Conservation (phyloP, 2,329 filamentous ascomycete species). For the Madurella fahalii region DNA sequence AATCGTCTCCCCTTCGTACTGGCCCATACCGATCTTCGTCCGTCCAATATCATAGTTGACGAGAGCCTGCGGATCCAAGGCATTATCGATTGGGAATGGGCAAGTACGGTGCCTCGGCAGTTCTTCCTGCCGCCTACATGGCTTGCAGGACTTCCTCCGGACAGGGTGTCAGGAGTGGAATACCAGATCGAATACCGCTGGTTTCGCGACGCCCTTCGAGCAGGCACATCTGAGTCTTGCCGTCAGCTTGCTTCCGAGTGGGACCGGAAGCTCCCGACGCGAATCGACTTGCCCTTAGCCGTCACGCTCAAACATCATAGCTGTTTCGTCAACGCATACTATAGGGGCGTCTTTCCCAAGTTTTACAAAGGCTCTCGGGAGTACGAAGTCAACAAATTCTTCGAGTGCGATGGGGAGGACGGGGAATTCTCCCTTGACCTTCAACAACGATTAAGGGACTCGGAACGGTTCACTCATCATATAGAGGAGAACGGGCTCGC, state of each 20-base stretch:
- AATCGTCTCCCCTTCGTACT: too few species aligned
- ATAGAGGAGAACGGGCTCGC: conserved; percentile 18
- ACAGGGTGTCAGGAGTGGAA: too few species aligned
- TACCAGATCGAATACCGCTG: too few species aligned
- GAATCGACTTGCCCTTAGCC: conserved; percentile 7
- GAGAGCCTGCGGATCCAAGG: too few species aligned
- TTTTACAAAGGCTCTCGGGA: conserved; percentile 19
- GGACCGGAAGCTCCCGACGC: conserved; percentile 3
- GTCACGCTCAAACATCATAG: conserved; percentile 6
- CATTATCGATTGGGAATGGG: too few species aligned
- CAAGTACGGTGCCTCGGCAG: too few species aligned
- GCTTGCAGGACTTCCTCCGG: too few species aligned
- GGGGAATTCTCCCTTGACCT: conserved; percentile 13
- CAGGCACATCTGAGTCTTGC: too few species aligned
- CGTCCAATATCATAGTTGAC: too few species aligned
- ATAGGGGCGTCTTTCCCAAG: conserved; percentile 4
- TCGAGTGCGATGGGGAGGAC: conserved; percentile 9
- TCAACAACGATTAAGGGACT: conserved; percentile 16
- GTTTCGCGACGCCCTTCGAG: too few species aligned
- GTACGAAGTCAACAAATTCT: conserved; percentile 18
- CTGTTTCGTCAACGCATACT: conserved; percentile 8
- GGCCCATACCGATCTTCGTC: too few species aligned
- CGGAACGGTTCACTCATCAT: conserved; percentile 21
- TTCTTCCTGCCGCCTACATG: too few species aligned
- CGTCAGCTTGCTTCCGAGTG: conserved; percentile 11